Conservation (phyloP, 176 grass and related monocot species). For the Oryza nivara region DNA sequence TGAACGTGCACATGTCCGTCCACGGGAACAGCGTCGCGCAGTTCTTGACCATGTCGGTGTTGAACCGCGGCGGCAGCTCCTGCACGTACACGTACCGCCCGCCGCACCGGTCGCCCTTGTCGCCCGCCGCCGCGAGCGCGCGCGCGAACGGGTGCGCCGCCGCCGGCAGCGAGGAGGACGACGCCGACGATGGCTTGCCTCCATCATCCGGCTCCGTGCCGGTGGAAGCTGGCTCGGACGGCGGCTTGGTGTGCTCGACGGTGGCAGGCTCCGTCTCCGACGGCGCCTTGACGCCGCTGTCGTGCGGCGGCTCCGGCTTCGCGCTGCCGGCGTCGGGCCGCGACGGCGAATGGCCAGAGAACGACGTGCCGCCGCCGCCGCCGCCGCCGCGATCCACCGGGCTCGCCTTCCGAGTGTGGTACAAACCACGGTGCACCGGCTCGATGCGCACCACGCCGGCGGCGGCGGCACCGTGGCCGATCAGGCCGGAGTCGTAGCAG, state of each 20-base stretch:
- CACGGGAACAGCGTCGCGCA: constrained; percentile 63
- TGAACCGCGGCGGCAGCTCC: constrained; percentile 72
- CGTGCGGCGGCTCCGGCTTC: neutral
- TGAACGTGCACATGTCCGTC: constrained; percentile 72
- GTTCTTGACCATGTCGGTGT: constrained; percentile 62
- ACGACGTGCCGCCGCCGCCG: neutral
- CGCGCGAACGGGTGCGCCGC: constrained; percentile 24
- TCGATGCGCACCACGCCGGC: constrained; percentile 29
- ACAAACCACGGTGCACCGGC: neutral
- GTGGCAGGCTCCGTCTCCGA: too few species aligned
- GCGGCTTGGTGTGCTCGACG: too few species aligned
- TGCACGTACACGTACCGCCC: constrained; percentile 89
- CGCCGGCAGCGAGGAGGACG: neutral
- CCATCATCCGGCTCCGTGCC: too few species aligned
- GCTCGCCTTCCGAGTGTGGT: neutral
- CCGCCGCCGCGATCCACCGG: neutral
- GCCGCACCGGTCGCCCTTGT: constrained; percentile 63
- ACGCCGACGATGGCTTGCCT: neutral
- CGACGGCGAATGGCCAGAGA: neutral
- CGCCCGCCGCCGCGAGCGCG: constrained; percentile 17
- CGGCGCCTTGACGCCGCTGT: neutral
- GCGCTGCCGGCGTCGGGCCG: neutral
- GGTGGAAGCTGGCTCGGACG: too few species aligned
- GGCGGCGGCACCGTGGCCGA: neutral
- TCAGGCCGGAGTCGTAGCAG: constrained; percentile 46